These are phyloP conservation scores for Fraxinus sp. DNA, from an alignment of 305 asterid species.

Conservation along the genomic window DNA sequence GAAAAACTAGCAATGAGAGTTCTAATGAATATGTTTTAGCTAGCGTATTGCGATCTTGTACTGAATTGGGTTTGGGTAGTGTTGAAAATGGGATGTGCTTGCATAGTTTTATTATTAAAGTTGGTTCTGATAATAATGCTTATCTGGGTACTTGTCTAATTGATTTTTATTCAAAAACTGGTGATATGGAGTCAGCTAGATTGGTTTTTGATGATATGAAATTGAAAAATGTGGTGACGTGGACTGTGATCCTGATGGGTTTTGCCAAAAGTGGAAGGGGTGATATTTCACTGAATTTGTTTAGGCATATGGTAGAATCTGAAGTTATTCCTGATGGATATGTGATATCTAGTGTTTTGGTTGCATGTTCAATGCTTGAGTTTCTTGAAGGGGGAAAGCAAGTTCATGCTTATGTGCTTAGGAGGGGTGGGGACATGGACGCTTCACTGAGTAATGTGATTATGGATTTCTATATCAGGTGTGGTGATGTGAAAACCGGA, in stretches of 20 bases:
- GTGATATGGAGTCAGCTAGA: conserved; percentile 30
- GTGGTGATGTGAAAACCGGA: conserved; percentile 34
- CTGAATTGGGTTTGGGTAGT: not conserved
- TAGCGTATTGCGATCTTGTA: not conserved
- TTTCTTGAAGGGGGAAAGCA: conserved; percentile 40
- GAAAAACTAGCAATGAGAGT: conserved; percentile 21
- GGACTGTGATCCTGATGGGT: conserved; percentile 41
- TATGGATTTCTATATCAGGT: conserved; percentile 43
- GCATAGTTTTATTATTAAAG: conserved; percentile 37
- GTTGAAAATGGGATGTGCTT: conserved; percentile 27
- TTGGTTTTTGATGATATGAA: conserved; percentile 34
- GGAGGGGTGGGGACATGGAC: conserved; percentile 31
- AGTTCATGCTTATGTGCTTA: conserved; percentile 40
- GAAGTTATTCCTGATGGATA: conserved; percentile 36
- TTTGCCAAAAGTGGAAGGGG: conserved; percentile 32
- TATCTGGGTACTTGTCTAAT: conserved; percentile 40
- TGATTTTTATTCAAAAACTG: conserved; percentile 40
- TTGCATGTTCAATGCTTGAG: conserved; percentile 32
- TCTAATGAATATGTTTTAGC: conserved; percentile 13
- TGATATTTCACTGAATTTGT: conserved; percentile 31
- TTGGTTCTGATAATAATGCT: conserved; percentile 28
- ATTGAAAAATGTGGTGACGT: conserved; percentile 39
- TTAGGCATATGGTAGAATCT: conserved; percentile 33
- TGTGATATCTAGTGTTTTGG: conserved; percentile 36
- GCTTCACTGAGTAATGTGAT: conserved; percentile 27